These are phyloP conservation scores for Carpinus fangiana DNA, from an alignment of 306 rosid genomes.

Conservation along the genomic window DNA sequence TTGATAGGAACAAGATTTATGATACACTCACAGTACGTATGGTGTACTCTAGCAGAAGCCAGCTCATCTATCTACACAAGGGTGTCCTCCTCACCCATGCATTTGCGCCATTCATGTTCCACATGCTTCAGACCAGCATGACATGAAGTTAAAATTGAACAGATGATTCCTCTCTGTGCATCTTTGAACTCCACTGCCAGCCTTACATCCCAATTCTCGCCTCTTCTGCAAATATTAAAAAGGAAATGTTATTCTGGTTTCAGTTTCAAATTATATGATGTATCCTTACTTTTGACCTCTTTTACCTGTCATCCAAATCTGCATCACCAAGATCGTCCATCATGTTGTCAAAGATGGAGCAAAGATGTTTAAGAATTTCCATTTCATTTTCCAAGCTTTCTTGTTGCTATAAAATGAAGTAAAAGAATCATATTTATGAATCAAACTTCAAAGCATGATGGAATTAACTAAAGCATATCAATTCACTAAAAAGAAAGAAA, in stretches of 20 bases:
- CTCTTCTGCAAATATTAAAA: conserved; percentile 42
- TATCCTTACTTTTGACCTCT: conserved; percentile 1
- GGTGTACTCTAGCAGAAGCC: background rate
- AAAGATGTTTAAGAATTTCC: conserved; percentile 56
- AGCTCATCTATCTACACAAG: conserved; percentile 45
- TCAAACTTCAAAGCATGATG: conserved; percentile 3
- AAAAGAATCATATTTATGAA: background rate
- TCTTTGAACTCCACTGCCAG: conserved; percentile 58
- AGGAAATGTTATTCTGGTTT: conserved; percentile 5
- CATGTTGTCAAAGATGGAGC: conserved; percentile 47
- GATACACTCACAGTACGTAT: background rate
- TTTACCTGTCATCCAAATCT: conserved; percentile 60
- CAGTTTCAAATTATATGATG: background rate
- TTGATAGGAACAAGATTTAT: background rate
- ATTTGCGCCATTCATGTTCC: conserved; percentile 38
- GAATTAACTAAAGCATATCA: background rate
- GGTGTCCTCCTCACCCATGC: conserved; percentile 60
- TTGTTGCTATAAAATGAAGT: conserved; percentile 45
- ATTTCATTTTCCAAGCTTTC: conserved; percentile 72
- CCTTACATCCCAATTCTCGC: conserved; percentile 57
- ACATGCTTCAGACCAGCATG: conserved; percentile 36
- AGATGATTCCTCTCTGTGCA: conserved; percentile 53
- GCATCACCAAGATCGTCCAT: conserved; percentile 53
- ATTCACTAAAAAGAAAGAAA: conserved; percentile 12
- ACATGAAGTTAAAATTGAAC: conserved; percentile 60